Conservation (phyloP, 1,284 basidiomycete genomes). For the Chondrostereum purpureum region DNA sequence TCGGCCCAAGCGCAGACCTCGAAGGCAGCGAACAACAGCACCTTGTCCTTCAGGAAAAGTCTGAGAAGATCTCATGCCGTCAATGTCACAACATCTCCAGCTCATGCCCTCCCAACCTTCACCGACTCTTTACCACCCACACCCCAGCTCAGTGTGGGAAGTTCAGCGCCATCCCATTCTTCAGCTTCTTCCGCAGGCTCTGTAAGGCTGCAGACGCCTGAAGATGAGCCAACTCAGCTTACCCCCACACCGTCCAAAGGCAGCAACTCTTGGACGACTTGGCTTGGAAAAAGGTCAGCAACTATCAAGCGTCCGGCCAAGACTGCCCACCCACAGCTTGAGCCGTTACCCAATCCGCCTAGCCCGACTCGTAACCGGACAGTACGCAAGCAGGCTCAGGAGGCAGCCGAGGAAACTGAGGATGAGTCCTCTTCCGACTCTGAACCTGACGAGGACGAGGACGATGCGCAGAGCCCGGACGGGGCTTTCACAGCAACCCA, state of each 20-base stretch:
- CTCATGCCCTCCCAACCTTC: constrained; percentile 14
- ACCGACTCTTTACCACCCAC: constrained; percentile 20
- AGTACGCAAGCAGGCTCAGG: constrained; percentile 6
- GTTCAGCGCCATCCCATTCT: constrained; percentile 29
- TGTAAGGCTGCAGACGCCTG: constrained; percentile 53
- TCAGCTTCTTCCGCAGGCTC: constrained; percentile 59
- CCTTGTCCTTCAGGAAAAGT: constrained; percentile 3
- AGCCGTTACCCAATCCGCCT: constrained; percentile 11
- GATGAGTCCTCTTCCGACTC: constrained; percentile 7
- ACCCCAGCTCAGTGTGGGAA: constrained; percentile 24
- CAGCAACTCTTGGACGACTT: constrained; percentile 44
- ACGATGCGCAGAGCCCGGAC: constrained; percentile 5
- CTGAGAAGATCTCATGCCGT: constrained; percentile 2
- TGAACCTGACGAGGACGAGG: constrained; percentile 16
- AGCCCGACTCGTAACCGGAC: constrained; percentile 14
- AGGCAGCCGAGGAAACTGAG: neutral
- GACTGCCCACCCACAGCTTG: constrained; percentile 5
- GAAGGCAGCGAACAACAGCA: neutral
- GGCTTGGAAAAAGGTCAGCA: constrained; percentile 38
- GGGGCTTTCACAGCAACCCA: constrained; percentile 1
- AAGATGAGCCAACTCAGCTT: constrained; percentile 38
- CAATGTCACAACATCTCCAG: constrained; percentile 9
- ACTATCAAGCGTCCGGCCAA: constrained; percentile 19
- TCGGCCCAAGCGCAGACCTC: constrained; percentile 11
- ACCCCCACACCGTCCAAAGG: constrained; percentile 25